phyloP scores from a whole-genome alignment of 495 filamentous ascomycete genomes.

The Lasiosphaeriaceae sp. region DNA sequence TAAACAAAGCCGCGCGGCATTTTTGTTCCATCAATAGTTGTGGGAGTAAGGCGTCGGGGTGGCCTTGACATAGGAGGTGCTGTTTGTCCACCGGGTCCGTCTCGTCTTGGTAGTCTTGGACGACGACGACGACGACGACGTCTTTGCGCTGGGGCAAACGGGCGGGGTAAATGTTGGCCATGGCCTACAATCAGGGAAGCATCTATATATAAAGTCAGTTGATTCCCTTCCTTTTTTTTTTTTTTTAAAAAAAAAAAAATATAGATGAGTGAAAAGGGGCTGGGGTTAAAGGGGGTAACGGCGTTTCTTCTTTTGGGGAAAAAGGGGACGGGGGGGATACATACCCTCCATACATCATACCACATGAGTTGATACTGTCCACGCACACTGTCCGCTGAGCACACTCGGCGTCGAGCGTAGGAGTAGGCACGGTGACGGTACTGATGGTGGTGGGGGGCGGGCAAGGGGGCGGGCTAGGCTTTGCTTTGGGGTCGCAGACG shows the following conservation, averaged over 20 bases:
- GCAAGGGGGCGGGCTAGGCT: not conserved
- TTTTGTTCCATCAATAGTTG: too few relatives aligned
- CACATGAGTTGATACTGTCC: constrained; percentile 5
- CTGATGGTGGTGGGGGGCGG: not conserved
- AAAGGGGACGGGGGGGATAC: not conserved
- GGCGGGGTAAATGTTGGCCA: constrained; percentile 6
- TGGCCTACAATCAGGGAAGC: constrained; percentile 5
- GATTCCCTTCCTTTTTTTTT: not conserved
- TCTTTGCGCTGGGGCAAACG: not conserved
- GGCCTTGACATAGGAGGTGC: too few relatives aligned
- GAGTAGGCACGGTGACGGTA: not conserved
- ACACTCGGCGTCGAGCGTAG: not conserved
- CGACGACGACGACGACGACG: not conserved
- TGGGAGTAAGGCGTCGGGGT: too few relatives aligned
- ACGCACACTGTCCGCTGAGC: not conserved
- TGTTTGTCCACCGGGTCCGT: too few relatives aligned
- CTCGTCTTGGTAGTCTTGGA: too few relatives aligned
- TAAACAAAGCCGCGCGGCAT: too few relatives aligned
- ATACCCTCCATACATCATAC: constrained; percentile 9
- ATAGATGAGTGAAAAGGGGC: too few relatives aligned
- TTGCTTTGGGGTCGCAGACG: not conserved
- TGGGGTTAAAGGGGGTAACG: too few relatives aligned
- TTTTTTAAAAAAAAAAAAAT: too few relatives aligned
- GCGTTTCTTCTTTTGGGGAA: too few relatives aligned
- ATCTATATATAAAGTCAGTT: not conserved